Percentiles rank a stretch among this genome's conserved stretches.
Evolutionary conservation across 73 alveolate genomes (phyloP).

Genomic region (Paramecium primaurelia): DNA sequence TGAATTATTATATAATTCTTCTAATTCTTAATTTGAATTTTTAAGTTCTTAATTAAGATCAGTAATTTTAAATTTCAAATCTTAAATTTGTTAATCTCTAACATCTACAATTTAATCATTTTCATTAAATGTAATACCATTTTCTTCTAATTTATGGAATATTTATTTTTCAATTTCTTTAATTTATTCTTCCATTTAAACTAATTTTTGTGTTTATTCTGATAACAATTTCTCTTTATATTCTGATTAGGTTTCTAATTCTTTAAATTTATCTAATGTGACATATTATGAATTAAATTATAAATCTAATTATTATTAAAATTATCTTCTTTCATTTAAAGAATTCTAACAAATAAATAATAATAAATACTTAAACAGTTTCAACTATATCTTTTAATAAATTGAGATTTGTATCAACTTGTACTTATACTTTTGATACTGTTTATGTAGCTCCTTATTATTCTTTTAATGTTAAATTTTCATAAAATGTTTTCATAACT

Average conservation of each 20-base stretch:
- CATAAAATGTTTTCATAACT: constrained; percentile 22
- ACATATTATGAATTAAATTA: constrained; percentile 25
- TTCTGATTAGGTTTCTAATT: not conserved
- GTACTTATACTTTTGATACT: not conserved
- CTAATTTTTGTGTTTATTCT: constrained; percentile 1
- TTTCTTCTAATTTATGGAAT: not conserved
- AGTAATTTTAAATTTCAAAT: not conserved
- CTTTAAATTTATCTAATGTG: not conserved
- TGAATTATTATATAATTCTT: not conserved
- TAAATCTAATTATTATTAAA: not conserved
- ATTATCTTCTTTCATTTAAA: not conserved
- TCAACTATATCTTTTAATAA: constrained; percentile 22
- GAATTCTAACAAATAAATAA: not conserved
- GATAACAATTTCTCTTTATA: not conserved
- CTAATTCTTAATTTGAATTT: not conserved
- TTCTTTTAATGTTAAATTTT: not conserved
- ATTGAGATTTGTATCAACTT: not conserved
- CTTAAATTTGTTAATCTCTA: not conserved
- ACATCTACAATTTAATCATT: not conserved
- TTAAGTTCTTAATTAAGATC: not conserved
- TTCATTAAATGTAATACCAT: not conserved
- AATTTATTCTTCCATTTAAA: not conserved
- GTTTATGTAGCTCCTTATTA: not conserved
- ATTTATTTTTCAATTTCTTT: not conserved
- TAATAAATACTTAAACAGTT: not conserved